Base-by-base conservation (phyloP, 768 basidiomycete genomes). In the button mushroom (Agaricus bisporus) region DNA sequence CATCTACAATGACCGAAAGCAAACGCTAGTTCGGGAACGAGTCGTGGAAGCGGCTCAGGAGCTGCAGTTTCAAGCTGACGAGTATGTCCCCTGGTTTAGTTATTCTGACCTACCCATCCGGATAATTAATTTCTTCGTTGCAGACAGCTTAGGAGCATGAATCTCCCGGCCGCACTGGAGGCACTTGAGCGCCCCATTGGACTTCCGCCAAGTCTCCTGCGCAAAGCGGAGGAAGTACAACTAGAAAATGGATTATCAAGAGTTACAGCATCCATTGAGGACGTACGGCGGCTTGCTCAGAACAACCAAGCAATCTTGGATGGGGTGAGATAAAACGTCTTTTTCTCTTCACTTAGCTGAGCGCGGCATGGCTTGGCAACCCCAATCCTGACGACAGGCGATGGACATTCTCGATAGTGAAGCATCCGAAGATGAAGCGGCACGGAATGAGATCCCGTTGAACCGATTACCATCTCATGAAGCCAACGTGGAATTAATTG, bases 321-420 rank as follows among this genome's bases (percentile, higher is more conserved):
- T 47, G 91, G 97, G 75, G 95, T 91, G 60, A 42, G 73, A 43
- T 35, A 35, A 57, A 39, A 26, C 46, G 47, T 26, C 26, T 41
- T n/a, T 55, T 35, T n/a, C 15, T 29, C 39, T 41, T 38, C 20
- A 41, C 18, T 12, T 41, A 20, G 48, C 48, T 10, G 12, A 51
- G 43, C 2, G 10, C 11, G 43, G 9, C 26, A 48, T 37, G 32
- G 8, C 28, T 51, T 35, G 32, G n/a, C 36, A 22, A 48, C 15
- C 25, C 42, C 36, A 17, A 32, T 11, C 11, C 32, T 32, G 29
- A 37, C 49, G 36, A 36, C 54, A 97, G 94, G 83, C 91, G 0
- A 78, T 93, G 73, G 92, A 93, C 60, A 82, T 95, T 18, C 70
- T 99, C n/a, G 93, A 95, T 60, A 82, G 80, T 41, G 95, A 97